These are phyloP conservation scores for Mycena pura DNA, from an alignment of 768 basidiomycete species.

Conservation along the genomic window DNA sequence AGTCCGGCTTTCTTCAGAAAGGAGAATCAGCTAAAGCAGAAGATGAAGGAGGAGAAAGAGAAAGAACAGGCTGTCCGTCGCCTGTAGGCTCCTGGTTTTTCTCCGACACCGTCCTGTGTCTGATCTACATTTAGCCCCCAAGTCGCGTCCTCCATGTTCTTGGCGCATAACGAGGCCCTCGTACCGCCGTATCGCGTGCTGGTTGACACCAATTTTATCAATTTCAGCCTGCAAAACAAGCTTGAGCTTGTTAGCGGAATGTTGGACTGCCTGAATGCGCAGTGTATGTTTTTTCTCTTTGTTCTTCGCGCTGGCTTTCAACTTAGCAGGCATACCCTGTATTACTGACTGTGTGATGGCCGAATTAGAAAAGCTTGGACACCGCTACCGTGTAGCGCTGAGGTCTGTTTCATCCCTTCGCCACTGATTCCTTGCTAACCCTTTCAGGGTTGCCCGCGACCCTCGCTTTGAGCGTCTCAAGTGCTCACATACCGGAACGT, in stretches of 20 bases:
- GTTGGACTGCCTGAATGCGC: constrained; percentile 99
- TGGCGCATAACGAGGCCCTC: constrained; percentile 93
- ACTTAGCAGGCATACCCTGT: constrained; percentile 85
- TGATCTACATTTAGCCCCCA: constrained; percentile 62
- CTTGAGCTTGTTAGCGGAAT: constrained; percentile 95
- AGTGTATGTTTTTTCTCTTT: constrained; percentile 62
- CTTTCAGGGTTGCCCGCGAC: constrained; percentile 95
- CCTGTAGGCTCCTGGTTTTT: constrained; percentile 59
- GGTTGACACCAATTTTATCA: constrained; percentile 99
- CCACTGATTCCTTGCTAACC: constrained; percentile 3
- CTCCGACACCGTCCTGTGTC: not conserved
- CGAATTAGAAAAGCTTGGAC: constrained; percentile 96
- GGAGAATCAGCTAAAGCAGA: constrained; percentile 90
- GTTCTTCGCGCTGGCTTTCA: constrained; percentile 8
- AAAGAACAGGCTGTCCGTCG: constrained; percentile 80
- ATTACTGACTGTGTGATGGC: constrained; percentile 99
- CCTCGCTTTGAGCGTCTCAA: constrained; percentile 93
- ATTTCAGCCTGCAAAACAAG: constrained; percentile 97
- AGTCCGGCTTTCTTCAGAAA: constrained; percentile 67
- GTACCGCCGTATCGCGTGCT: constrained; percentile 97
- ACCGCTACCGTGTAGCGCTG: constrained; percentile 92
- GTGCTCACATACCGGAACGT: constrained; percentile 95
- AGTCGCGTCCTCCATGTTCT: constrained; percentile 90
- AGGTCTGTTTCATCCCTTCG: constrained; percentile 53
- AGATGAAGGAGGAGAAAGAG: constrained; percentile 81